Conservation (phyloP, 1,284 basidiomycete species). For the Macrocystidia cucumis region DNA sequence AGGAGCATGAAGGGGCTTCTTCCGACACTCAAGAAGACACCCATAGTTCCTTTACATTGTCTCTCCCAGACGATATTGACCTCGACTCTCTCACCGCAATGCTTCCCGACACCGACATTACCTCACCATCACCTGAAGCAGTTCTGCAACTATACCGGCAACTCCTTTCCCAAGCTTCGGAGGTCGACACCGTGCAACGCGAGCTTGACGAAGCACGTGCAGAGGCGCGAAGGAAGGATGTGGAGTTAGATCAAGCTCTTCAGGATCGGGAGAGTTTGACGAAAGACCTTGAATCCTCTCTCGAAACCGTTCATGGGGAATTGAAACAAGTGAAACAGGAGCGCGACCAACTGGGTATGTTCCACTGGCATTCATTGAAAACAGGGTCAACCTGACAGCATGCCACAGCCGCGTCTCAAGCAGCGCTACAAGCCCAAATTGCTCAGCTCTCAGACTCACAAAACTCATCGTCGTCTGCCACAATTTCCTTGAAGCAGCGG, state of each 20-base stretch:
- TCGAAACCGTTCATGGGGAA: conserved; percentile 47
- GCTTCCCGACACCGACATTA: conserved; percentile 45
- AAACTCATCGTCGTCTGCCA: conserved; percentile 51
- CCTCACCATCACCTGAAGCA: conserved; percentile 46
- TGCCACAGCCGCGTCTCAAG: conserved; percentile 40
- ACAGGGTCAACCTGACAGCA: conserved; percentile 10
- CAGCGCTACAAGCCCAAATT: conserved; percentile 46
- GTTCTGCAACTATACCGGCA: conserved; percentile 55
- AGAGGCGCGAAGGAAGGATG: conserved; percentile 57
- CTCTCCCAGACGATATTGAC: conserved; percentile 52
- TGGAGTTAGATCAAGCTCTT: conserved; percentile 72
- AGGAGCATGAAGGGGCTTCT: conserved; percentile 8
- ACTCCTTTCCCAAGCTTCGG: conserved; percentile 46
- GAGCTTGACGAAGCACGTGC: conserved; percentile 62
- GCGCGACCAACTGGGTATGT: conserved; percentile 56
- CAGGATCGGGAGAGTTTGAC: conserved; percentile 60
- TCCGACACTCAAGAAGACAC: conserved; percentile 13
- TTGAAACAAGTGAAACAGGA: conserved; percentile 46
- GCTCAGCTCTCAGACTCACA: conserved; percentile 44
- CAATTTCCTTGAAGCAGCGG: conserved; percentile 46
- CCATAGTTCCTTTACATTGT: conserved; percentile 18
- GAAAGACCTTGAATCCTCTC: conserved; percentile 43
- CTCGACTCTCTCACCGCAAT: conserved; percentile 45
- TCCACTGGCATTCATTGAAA: conserved; percentile 4
- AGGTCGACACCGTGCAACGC: conserved; percentile 43